phyloP scores from a whole-genome alignment of 176 grass and related monocot species.

The Triticum timopheevii region DNA sequence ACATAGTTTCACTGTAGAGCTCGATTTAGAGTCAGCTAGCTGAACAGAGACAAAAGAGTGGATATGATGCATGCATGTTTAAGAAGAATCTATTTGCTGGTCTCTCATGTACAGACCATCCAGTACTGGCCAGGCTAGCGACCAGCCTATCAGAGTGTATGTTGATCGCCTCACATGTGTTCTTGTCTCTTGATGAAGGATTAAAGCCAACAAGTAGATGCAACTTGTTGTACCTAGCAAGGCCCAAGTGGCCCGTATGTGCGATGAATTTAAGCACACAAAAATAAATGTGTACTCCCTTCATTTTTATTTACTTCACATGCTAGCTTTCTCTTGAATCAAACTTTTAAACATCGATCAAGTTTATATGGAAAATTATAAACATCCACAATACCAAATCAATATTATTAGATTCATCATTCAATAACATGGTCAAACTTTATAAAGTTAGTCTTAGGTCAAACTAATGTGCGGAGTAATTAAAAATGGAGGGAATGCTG shows the following conservation, averaged over 20 bases:
- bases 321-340: too few species aligned
- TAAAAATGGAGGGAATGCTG: too few species aligned
- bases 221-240: neutral
- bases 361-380: too few species aligned
- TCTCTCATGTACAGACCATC: neutral
- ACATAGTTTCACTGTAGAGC: neutral
- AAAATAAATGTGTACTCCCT: neutral
- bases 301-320: too few species aligned
- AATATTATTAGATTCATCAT: too few species aligned
- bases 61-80: neutral
- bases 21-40: neutral
- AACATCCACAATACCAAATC: too few species aligned
- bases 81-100: neutral
- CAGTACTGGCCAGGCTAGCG: neutral
- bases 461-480: too few species aligned
- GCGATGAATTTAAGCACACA: neutral
- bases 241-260: neutral
- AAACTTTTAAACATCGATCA: too few species aligned
- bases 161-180: constrained; percentile 8
- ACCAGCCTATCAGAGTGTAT: constrained; percentile 9
- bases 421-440: too few species aligned
- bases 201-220: neutral
- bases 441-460: too few species aligned
- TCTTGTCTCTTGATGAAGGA: neutral
- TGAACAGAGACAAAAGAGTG: neutral